These are phyloP conservation scores for Carpinus fangiana DNA, from an alignment of 306 rosid species.

Conservation along the genomic window DNA sequence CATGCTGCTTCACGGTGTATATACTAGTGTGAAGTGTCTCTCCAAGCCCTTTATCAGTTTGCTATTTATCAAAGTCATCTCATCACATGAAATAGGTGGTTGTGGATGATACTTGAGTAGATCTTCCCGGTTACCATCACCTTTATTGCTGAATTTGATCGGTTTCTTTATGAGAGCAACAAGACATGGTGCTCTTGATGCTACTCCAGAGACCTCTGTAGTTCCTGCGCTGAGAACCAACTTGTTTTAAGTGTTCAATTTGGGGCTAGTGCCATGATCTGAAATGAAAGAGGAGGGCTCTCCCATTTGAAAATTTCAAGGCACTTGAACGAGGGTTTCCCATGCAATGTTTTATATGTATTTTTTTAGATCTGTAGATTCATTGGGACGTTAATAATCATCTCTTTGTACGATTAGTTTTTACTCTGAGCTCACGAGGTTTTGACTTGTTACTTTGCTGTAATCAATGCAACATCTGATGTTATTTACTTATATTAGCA, in stretches of 20 bases:
- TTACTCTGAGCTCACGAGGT: conserved; percentile 12
- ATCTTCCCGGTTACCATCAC: conserved; percentile 9
- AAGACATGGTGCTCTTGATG: neutral
- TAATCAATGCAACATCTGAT: conserved; percentile 23
- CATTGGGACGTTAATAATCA: conserved; percentile 29
- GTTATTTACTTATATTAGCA: neutral
- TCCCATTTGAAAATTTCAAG: neutral
- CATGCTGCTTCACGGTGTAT: conserved; percentile 16
- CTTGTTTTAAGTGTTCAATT: conserved; percentile 13
- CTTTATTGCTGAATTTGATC: conserved; percentile 15
- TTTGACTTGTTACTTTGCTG: conserved; percentile 23
- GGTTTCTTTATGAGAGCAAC: conserved; percentile 19
- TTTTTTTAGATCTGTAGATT: conserved; percentile 19
- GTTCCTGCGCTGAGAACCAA: conserved; percentile 21
- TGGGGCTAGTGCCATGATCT: conserved; percentile 9
- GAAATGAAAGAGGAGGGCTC: conserved; percentile 12
- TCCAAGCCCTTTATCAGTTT: conserved; percentile 24
- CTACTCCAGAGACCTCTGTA: neutral
- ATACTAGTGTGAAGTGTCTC: conserved; percentile 24
- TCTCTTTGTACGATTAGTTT: conserved; percentile 23
- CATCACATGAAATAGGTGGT: conserved; percentile 25
- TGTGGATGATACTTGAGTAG: conserved; percentile 19
- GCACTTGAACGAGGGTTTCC: conserved; percentile 22
- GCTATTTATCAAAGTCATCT: conserved; percentile 1
- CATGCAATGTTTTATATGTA: conserved; percentile 10